Conservation (phyloP, 805 yeast genomes). For the Metschnikowia lochheadii region DNA sequence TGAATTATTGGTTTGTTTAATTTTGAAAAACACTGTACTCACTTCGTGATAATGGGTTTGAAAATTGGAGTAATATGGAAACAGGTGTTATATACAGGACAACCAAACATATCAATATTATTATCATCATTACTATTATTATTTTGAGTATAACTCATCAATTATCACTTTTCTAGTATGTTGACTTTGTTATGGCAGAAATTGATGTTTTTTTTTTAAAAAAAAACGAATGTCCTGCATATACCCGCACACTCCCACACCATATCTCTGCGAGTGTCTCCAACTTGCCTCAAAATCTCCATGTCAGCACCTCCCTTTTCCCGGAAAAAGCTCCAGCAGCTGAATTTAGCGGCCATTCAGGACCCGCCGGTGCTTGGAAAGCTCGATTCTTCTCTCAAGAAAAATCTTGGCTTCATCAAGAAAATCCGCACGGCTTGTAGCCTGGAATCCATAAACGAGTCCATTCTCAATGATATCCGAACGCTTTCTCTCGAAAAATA, state of each 20-base stretch:
- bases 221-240: neutral
- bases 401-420: conserved; percentile 75
- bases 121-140: too few species aligned
- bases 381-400: conserved; percentile 74
- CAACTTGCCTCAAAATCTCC: neutral
- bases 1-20: too few species aligned
- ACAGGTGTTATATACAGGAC: too few species aligned
- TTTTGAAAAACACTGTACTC: too few species aligned
- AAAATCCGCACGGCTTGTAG: conserved; percentile 55
- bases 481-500: conserved; percentile 69
- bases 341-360: neutral
- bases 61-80: too few species aligned
- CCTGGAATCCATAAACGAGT: conserved; percentile 36
- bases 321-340: neutral
- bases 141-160: too few species aligned
- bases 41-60: too few species aligned
- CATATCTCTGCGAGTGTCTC: neutral
- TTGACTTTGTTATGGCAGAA: too few species aligned
- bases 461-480: conserved; percentile 56
- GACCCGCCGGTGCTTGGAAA: conserved; percentile 18
- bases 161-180: too few species aligned
- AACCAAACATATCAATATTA: too few species aligned
- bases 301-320: neutral
- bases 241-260: neutral
- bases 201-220: too few species aligned